Conservation (phyloP, 148 eudicot genomes). For the Chenopodium quinoa region DNA sequence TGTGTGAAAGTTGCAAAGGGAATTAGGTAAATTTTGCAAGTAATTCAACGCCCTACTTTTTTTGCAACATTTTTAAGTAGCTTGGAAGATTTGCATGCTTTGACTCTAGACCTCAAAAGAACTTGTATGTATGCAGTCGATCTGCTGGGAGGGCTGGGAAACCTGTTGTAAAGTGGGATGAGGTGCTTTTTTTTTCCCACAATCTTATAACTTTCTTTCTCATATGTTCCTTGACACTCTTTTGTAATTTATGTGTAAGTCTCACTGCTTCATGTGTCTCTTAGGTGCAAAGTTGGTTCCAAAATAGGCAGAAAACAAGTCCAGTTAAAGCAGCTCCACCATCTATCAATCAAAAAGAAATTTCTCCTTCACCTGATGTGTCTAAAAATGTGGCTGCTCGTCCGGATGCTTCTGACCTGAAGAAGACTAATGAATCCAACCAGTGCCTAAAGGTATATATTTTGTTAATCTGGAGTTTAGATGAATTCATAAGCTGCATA, state of each 20-base stretch:
- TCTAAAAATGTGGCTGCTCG: constrained; percentile 26
- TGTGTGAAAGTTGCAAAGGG: constrained; percentile 49
- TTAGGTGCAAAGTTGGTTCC: constrained; percentile 78
- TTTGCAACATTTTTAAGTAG: not conserved
- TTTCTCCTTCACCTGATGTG: constrained; percentile 30
- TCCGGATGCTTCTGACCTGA: constrained; percentile 29
- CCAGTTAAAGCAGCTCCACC: constrained; percentile 26
- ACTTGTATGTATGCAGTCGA: constrained; percentile 43
- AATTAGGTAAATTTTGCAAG: constrained; percentile 67
- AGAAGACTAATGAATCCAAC: constrained; percentile 31
- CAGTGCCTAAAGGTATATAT: constrained; percentile 31
- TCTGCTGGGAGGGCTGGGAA: constrained; percentile 81
- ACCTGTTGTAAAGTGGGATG: constrained; percentile 68
- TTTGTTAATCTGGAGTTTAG: not conserved
- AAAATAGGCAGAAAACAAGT: constrained; percentile 32
- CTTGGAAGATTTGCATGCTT: constrained; percentile 3
- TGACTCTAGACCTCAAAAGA: constrained; percentile 3
- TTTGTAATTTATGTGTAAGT: constrained; percentile 15
- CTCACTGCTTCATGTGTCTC: constrained; percentile 18
- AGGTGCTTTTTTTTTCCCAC: constrained; percentile 42
- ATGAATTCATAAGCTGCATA: not conserved
- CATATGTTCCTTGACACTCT: not conserved
- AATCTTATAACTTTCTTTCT: too few relatives aligned
- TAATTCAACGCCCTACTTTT: not conserved
- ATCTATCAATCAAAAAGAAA: constrained; percentile 15